These are phyloP conservation scores for Parastagonospora nodorum DNA, from an alignment of 2,329 filamentous ascomycete genomes.

Conservation along the genomic window DNA sequence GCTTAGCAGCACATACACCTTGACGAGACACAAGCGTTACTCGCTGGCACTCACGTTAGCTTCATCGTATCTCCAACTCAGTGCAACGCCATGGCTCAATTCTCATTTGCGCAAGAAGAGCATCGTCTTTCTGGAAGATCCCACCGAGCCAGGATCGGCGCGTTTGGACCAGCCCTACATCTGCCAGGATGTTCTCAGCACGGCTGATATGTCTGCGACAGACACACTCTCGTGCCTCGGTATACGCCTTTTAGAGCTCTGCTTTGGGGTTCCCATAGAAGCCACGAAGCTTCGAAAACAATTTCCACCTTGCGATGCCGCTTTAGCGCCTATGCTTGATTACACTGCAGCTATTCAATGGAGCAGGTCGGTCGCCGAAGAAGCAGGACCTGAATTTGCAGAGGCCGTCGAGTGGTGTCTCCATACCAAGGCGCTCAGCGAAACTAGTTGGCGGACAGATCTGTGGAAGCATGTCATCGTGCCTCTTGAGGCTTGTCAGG, in stretches of 20 bases:
- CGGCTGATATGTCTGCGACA: neutral
- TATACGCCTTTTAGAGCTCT: slow-evolving; percentile 19
- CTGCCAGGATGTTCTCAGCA: slow-evolving; percentile 1
- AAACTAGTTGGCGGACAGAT: slow-evolving; percentile 18
- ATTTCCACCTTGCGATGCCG: slow-evolving; percentile 5
- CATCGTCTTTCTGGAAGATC: slow-evolving; percentile 16
- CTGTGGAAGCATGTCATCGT: slow-evolving; percentile 14
- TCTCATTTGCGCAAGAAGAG: slow-evolving; percentile 5
- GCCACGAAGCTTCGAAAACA: slow-evolving; percentile 5
- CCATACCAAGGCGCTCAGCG: slow-evolving; percentile 8
- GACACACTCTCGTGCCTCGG: slow-evolving; percentile 11
- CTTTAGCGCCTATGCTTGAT: slow-evolving; percentile 6
- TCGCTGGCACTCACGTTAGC: slow-evolving; percentile 26
- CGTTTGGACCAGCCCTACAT: slow-evolving; percentile 14
- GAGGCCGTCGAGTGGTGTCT: slow-evolving; percentile 20
- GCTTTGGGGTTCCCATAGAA: slow-evolving; percentile 16
- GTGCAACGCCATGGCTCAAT: slow-evolving; percentile 31
- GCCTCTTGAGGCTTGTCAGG: slow-evolving; percentile 15
- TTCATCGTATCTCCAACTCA: slow-evolving; percentile 29
- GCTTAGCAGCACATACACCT: neutral
- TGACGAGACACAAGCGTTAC: slow-evolving; percentile 27
- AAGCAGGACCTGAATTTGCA: slow-evolving; percentile 18
- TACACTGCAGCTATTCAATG: slow-evolving; percentile 17
- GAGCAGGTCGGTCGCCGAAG: slow-evolving; percentile 15
- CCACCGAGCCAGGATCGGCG: neutral